Conservation (phyloP, 495 filamentous ascomycete species). For the Penicillium roqueforti region DNA sequence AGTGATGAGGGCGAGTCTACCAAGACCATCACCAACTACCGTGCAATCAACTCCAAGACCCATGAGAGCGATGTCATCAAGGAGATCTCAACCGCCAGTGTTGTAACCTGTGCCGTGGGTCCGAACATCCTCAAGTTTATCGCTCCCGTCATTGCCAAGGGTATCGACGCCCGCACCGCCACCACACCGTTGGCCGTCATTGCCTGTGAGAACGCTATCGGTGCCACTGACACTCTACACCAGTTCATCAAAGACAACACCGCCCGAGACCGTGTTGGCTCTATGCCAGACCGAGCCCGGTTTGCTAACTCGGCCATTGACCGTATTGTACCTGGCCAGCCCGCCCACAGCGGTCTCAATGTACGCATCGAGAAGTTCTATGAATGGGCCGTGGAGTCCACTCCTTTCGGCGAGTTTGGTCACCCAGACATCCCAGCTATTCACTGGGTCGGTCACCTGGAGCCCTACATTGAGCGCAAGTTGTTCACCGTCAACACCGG, state of each 20-base stretch:
- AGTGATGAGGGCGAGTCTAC: constrained; percentile 76
- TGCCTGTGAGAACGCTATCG: constrained; percentile 96
- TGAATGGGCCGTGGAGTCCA: constrained; percentile 93
- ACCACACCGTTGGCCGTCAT: constrained; percentile 79
- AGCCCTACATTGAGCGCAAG: constrained; percentile 97
- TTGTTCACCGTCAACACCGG: constrained; percentile 98
- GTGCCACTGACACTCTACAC: constrained; percentile 79
- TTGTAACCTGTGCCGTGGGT: constrained; percentile 95
- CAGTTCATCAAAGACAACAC: constrained; percentile 77
- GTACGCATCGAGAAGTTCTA: constrained; percentile 97
- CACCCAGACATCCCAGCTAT: constrained; percentile 79
- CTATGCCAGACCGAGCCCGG: constrained; percentile 61
- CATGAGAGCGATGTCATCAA: constrained; percentile 72
- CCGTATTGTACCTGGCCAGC: constrained; percentile 90
- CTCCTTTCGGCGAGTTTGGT: constrained; percentile 63
- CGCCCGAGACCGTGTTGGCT: constrained; percentile 50
- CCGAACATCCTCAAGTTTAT: constrained; percentile 95
- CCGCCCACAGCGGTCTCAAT: constrained; percentile 71
- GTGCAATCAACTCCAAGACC: constrained; percentile 89
- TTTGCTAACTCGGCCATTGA: constrained; percentile 98
- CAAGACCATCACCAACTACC: constrained; percentile 85
- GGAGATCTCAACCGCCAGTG: constrained; percentile 80
- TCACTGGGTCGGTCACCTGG: constrained; percentile 85
- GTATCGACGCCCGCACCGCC: constrained; percentile 69
- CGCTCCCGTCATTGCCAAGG: constrained; percentile 88